These are phyloP conservation scores for Crotalaria pallida DNA, from an alignment of 306 rosid species.

Conservation along the genomic window DNA sequence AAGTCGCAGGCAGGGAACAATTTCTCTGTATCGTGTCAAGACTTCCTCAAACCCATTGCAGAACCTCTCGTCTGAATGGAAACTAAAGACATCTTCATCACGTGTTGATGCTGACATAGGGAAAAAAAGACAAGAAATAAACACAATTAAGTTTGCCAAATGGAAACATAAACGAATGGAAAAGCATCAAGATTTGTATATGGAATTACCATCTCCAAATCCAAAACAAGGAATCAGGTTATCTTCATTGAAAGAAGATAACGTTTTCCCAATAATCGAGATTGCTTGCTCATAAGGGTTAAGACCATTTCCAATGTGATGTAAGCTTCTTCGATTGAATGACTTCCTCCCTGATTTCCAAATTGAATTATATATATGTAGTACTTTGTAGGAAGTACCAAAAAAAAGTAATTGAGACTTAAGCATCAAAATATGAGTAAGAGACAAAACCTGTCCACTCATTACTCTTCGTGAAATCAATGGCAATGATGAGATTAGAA, in stretches of 20 bases:
- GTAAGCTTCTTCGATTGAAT: constrained; percentile 76
- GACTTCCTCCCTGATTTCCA: constrained; percentile 59
- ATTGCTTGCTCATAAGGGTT: constrained; percentile 75
- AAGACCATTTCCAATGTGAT: constrained; percentile 30
- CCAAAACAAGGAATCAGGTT: constrained; percentile 71
- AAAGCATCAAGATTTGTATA: no score
- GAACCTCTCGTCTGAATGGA: constrained; percentile 41
- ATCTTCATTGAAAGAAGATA: constrained; percentile 67
- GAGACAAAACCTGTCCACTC: constrained; percentile 80
- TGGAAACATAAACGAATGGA: neutral
- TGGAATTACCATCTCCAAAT: constrained; percentile 59
- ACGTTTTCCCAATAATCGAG: constrained; percentile 64
- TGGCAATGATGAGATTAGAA: constrained; percentile 84
- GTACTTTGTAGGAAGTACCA: neutral
- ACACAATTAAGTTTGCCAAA: no score
- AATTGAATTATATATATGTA: constrained; percentile 2
- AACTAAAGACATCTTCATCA: constrained; percentile 59
- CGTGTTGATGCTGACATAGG: constrained; percentile 54
- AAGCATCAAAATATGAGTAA: constrained; percentile 17
- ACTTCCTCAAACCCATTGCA: constrained; percentile 73
- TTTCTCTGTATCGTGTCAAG: constrained; percentile 48
- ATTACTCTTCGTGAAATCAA: constrained; percentile 94
- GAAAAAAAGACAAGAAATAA: no score
- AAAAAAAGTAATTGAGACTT: neutral
- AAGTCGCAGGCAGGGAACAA: constrained; percentile 53